These are phyloP conservation scores for Globisporangium recalcitrans DNA, from an alignment of 352 stramenopile species.

Conservation along the genomic window DNA sequence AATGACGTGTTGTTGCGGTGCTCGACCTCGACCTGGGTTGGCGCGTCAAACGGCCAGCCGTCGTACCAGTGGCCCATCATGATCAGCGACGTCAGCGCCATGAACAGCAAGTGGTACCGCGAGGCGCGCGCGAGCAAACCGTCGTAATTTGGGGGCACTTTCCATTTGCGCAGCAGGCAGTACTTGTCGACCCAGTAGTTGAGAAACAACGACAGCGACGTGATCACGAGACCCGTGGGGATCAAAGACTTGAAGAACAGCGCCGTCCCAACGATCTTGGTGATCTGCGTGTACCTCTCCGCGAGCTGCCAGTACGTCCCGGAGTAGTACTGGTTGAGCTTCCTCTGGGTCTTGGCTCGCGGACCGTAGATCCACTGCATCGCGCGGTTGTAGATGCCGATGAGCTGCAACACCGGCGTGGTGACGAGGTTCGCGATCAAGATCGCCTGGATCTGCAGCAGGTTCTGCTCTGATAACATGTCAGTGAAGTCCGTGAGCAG, in stretches of 20 bases:
- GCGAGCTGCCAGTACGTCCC: conserved; percentile 64
- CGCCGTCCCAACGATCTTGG: conserved; percentile 55
- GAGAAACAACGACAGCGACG: conserved; percentile 54
- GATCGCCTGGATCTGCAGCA: conserved; percentile 70
- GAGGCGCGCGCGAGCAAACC: conserved; percentile 54
- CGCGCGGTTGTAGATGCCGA: conserved; percentile 49
- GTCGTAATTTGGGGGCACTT: conserved; percentile 55
- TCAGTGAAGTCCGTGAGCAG: conserved; percentile 72
- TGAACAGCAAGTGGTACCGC: conserved; percentile 62
- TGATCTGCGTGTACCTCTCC: conserved; percentile 64
- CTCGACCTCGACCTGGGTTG: conserved; percentile 27
- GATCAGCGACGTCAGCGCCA: conserved; percentile 54
- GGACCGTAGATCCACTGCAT: conserved; percentile 37
- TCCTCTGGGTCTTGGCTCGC: conserved; percentile 60
- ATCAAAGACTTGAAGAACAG: conserved; percentile 67
- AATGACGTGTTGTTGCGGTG: conserved; percentile 12
- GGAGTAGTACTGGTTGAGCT: conserved; percentile 75
- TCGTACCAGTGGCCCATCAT: conserved; percentile 82
- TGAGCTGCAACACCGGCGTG: conserved; percentile 55
- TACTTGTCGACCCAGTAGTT: conserved; percentile 87
- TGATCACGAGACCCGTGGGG: conserved; percentile 60
- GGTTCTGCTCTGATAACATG: conserved; percentile 54
- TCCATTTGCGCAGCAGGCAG: conserved; percentile 73
- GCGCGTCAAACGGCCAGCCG: conserved; percentile 65
- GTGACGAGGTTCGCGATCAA: conserved; percentile 76